Evolutionary conservation across 257 asterid species (phyloP).

Genomic region (Solanum gandarillasii): DNA sequence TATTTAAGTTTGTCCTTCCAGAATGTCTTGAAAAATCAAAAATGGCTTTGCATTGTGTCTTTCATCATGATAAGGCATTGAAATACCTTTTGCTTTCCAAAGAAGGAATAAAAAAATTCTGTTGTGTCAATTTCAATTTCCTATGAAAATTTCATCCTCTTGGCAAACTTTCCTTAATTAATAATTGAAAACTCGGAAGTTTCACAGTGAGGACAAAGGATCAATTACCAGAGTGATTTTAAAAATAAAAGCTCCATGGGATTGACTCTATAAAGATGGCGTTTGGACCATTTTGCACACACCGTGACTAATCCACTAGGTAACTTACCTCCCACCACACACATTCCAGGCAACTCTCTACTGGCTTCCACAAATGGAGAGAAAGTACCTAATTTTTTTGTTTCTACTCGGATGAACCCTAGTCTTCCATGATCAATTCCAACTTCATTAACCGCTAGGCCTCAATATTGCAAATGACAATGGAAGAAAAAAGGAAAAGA

Average conservation of each 20-base stretch:
- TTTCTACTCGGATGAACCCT: not conserved
- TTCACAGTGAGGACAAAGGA: not conserved
- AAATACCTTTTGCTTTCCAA: not conserved
- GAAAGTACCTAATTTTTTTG: not conserved
- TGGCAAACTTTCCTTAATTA: not conserved
- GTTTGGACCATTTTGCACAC: not conserved
- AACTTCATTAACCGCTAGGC: not conserved
- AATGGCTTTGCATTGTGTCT: not conserved
- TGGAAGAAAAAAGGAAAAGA: not conserved
- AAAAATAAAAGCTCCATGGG: not conserved
- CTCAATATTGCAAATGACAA: not conserved
- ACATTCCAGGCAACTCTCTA: not conserved
- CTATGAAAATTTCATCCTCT: not conserved
- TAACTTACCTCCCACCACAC: not conserved
- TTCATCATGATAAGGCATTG: not conserved
- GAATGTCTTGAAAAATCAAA: not conserved
- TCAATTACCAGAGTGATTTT: not conserved
- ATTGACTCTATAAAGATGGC: not conserved
- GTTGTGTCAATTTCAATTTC: not conserved
- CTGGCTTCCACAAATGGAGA: not conserved
- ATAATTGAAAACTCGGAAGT: not conserved
- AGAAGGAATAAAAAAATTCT: not conserved
- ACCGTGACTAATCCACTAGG: not conserved
- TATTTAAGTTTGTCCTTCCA: not conserved
- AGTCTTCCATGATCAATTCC: not conserved